A percentile compares a stretch with the other conserved stretches of the same genome.
phyloP scores from a whole-genome alignment of 2,329 filamentous ascomycete species.

The Purpureocillium takamizusanense region DNA sequence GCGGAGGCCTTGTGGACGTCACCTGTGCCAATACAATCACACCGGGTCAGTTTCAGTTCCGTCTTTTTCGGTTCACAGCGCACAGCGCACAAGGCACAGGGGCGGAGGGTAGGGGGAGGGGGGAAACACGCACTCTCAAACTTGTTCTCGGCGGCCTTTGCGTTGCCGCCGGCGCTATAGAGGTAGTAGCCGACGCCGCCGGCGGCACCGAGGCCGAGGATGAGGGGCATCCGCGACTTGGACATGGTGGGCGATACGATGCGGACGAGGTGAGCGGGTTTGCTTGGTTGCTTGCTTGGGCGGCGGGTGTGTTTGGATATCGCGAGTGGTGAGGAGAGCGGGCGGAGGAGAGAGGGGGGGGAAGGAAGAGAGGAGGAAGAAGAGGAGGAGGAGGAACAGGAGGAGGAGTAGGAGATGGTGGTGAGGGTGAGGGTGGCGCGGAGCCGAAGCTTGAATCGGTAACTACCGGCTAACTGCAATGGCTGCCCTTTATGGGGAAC shows the following conservation, averaged over 20 bases:
- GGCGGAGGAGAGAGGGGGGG: not conserved
- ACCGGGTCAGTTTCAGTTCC: not conserved
- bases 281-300: no score
- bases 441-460: not conserved
- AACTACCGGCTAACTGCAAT: no score
- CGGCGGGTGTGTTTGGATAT: not conserved
- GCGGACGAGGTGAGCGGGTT: no score
- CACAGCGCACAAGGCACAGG: no score
- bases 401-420: not conserved
- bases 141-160: constrained; percentile 77
- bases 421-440: constrained; percentile 1
- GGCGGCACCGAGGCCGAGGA: constrained; percentile 53
- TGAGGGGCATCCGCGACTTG: constrained; percentile 34
- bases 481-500: no score
- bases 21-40: constrained; percentile 54
- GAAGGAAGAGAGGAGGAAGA: not conserved
- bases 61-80: no score
- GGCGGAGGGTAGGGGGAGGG: not conserved
- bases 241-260: constrained; percentile 29
- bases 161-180: constrained; percentile 73
- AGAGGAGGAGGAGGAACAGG: not conserved
- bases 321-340: not conserved
- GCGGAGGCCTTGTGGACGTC: constrained; percentile 64
- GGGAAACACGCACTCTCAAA: constrained; percentile 56
- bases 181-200: constrained; percentile 81